Conservation (phyloP, 2,329 filamentous ascomycete genomes). For the Cladorrhinum sp. region DNA sequence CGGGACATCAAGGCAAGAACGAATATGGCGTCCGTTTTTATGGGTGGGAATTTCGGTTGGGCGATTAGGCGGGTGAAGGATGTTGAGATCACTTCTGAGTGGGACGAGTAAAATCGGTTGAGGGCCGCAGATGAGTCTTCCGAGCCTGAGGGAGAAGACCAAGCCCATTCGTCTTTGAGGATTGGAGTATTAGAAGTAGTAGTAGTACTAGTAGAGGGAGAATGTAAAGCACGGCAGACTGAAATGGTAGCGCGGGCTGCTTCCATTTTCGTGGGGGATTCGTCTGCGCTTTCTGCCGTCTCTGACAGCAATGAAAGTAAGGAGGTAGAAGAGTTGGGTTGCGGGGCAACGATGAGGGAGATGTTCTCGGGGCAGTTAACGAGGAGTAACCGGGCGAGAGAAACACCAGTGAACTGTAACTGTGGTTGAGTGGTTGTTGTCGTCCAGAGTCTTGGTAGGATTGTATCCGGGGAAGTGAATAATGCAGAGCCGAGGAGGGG, state of each 20-base stretch:
- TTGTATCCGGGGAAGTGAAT: conserved; percentile 35
- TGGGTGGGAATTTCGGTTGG: conserved; percentile 56
- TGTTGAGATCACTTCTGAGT: conserved; percentile 38
- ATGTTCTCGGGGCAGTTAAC: conserved; percentile 53
- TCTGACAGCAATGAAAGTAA: conserved; percentile 35
- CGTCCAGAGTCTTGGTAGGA: conserved; percentile 53
- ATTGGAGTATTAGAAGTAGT: neutral
- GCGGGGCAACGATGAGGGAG: conserved; percentile 39
- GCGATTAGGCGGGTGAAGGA: conserved; percentile 51
- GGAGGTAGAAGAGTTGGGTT: conserved; percentile 32
- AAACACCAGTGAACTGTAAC: conserved; percentile 59
- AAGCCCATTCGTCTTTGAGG: conserved; percentile 25
- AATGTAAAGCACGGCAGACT: conserved; percentile 55
- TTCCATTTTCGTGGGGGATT: conserved; percentile 58
- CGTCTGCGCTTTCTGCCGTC: conserved; percentile 43
- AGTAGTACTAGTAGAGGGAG: conserved; percentile 20
- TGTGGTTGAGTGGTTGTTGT: conserved; percentile 49
- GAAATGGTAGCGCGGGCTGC: conserved; percentile 52
- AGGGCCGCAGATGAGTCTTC: conserved; percentile 14
- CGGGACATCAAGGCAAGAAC: conserved; percentile 59
- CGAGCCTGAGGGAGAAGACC: conserved; percentile 32
- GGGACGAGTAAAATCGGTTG: conserved; percentile 44
- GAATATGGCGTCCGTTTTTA: conserved; percentile 61
- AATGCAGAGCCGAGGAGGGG: conserved; percentile 45
- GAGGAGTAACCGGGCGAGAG: conserved; percentile 55